phyloP scores from a whole-genome alignment of 495 filamentous ascomycete genomes.

The Aspergillus haitiensis region DNA sequence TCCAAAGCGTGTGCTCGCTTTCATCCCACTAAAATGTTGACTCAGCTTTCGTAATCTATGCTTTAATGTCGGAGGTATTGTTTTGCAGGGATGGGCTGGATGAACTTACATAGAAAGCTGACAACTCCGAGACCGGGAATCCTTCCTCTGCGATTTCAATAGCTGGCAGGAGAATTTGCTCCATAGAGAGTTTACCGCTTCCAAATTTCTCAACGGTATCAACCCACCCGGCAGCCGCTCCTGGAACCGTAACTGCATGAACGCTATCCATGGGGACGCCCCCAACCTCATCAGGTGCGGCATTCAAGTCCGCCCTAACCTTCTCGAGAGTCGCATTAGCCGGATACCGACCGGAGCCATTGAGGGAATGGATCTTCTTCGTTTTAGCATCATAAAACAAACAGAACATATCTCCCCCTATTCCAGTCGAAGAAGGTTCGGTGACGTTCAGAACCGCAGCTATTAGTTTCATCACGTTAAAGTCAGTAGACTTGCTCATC shows the following conservation, averaged over 20 bases:
- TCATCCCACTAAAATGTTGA: slow-evolving; percentile 61
- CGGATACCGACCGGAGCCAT: slow-evolving; percentile 85
- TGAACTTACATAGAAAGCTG: slow-evolving; percentile 65
- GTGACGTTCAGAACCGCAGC: slow-evolving; percentile 91
- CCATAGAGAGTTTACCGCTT: slow-evolving; percentile 76
- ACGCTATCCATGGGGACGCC: slow-evolving; percentile 74
- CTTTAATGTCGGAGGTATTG: not conserved
- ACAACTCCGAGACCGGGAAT: slow-evolving; percentile 82
- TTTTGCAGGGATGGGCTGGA: not conserved
- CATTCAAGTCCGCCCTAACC: slow-evolving; percentile 66
- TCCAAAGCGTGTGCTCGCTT: slow-evolving; percentile 58
- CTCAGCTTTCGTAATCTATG: no score
- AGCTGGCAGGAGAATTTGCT: slow-evolving; percentile 78
- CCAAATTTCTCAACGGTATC: slow-evolving; percentile 91
- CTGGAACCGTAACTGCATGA: slow-evolving; percentile 82
- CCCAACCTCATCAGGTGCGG: slow-evolving; percentile 60
- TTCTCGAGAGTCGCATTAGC: slow-evolving; percentile 65
- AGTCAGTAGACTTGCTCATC: not conserved
- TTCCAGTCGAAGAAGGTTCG: slow-evolving; percentile 91
- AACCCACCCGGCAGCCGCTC: slow-evolving; percentile 91
- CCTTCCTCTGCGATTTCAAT: slow-evolving; percentile 87
- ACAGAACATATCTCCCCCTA: slow-evolving; percentile 98
- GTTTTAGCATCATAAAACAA: slow-evolving; percentile 87
- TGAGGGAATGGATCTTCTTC: slow-evolving; percentile 77
- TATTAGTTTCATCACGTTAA: slow-evolving; percentile 16